Base-by-base conservation (phyloP, 2,329 filamentous ascomycete genomes). In the Fusarium nodosum region DNA sequence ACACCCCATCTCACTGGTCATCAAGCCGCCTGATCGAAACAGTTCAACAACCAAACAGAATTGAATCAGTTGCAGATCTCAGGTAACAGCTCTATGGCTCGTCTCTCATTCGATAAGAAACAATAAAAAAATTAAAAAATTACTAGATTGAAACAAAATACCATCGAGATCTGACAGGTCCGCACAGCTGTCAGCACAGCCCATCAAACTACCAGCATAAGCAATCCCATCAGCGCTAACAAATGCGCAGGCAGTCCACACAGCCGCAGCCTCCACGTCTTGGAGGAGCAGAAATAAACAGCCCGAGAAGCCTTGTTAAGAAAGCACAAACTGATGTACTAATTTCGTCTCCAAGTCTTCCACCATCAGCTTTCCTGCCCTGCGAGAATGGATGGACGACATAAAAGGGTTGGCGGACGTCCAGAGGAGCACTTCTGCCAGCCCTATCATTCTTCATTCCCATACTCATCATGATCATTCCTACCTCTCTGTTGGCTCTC, bases 401-500 rank as follows among this genome's bases (percentile, higher is more conserved):
- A 71, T 71, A 71, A 69, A 72, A 71, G 68, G 51, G 50, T 36
- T 47, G 50, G 50, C 41, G 45, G 62, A 45, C 31, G 22, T 50
- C 52, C 34, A 5, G 22, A 39, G 30, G 26, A 26, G 12, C 22
- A 34, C 22, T 30, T 28, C 46, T 42, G 24, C 46, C 57, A 59
- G 56, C 54, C 36, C 22, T 54, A 64, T 41, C 33, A 50, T 38
- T 36, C 38, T 59, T 50, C 33, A 18, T 41, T 34, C n/a, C 3
- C 28, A 36, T 20, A 28, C 22, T n/a, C 36, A 47, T 44, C 45
- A 74, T 75, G 72, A 60, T 69, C 36, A 34, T 63, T 44, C 56
- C 63, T 45, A 28, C 36, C 3, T 39, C 66, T 42, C 22, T 75
- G 28, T n/a, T 74, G 44, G 67, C 69, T 63, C 60, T 75, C 7